Conservation (phyloP, 306 rosid genomes). For the Betula pendula region DNA sequence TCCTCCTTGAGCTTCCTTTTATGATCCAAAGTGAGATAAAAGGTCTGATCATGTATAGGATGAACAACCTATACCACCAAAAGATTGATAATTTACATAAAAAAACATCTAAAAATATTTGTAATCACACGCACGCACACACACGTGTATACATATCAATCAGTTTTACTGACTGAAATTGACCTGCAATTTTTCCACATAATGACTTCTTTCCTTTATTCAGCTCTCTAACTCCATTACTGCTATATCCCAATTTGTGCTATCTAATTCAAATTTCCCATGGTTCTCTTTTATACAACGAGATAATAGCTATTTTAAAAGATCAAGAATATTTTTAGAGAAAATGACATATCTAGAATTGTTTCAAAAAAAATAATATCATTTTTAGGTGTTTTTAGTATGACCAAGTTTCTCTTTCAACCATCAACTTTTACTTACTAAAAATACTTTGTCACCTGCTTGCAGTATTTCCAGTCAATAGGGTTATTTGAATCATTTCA, state of each 20-base stretch:
- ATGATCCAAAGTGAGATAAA: slow-evolving; percentile 65
- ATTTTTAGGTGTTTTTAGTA: neutral
- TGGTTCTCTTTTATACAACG: neutral
- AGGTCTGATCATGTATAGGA: slow-evolving; percentile 72
- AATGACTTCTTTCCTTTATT: neutral
- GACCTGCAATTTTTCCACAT: neutral
- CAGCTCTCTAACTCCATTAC: neutral
- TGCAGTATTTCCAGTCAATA: neutral
- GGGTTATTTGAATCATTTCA: neutral
- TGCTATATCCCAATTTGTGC: neutral
- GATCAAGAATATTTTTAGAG: neutral
- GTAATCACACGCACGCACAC: too few species aligned
- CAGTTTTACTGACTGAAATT: neutral
- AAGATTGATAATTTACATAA: neutral
- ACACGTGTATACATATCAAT: neutral
- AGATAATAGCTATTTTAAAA: neutral
- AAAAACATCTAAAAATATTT: neutral
- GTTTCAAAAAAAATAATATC: neutral
- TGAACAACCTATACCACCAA: slow-evolving; percentile 51
- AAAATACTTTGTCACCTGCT: neutral
- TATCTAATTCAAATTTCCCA: neutral
- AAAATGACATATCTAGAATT: neutral
- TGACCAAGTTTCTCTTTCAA: neutral
- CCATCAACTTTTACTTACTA: neutral
- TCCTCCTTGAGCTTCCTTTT: slow-evolving; percentile 77